phyloP scores from a whole-genome alignment of 768 basidiomycete genomes.

The Mycena epipterygia region DNA sequence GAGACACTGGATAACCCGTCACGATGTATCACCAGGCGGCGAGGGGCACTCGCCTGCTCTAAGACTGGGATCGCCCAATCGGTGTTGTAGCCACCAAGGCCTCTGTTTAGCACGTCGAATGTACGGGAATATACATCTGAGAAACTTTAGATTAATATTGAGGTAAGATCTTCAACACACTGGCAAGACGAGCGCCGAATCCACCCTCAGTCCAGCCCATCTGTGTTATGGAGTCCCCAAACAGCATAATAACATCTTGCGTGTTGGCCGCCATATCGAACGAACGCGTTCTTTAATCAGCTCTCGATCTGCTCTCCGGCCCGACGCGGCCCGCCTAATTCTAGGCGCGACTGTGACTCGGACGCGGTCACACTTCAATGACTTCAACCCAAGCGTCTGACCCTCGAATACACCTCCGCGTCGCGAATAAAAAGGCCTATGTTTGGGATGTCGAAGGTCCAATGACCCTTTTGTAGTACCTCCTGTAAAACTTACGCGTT shows the following conservation, averaged over 20 bases:
- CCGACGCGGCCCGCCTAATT: background rate
- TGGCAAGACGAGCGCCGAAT: conserved; percentile 76
- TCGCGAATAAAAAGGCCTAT: conserved; percentile 85
- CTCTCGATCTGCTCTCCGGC: too few species aligned
- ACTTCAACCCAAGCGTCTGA: conserved; percentile 26
- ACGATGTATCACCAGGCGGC: background rate
- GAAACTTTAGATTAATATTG: conserved; percentile 2
- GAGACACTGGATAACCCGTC: conserved; percentile 60
- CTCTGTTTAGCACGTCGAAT: conserved; percentile 90
- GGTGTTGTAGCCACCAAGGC: conserved; percentile 88
- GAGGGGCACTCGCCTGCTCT: conserved; percentile 67
- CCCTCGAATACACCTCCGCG: conserved; percentile 68
- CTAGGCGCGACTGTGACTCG: background rate
- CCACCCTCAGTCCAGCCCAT: conserved; percentile 71
- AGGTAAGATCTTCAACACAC: conserved; percentile 49
- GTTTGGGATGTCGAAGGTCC: conserved; percentile 92
- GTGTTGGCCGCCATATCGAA: conserved; percentile 65
- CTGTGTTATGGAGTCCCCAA: conserved; percentile 90
- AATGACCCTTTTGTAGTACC: conserved; percentile 9
- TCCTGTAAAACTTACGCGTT: conserved; percentile 9
- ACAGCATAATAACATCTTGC: conserved; percentile 78
- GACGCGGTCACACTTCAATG: too few species aligned
- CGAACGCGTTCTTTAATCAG: too few species aligned
- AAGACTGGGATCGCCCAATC: conserved; percentile 88
- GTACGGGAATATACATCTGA: conserved; percentile 84